Conservation (phyloP, 768 basidiomycete genomes). For the Gloeopeniophorella convolvens region DNA sequence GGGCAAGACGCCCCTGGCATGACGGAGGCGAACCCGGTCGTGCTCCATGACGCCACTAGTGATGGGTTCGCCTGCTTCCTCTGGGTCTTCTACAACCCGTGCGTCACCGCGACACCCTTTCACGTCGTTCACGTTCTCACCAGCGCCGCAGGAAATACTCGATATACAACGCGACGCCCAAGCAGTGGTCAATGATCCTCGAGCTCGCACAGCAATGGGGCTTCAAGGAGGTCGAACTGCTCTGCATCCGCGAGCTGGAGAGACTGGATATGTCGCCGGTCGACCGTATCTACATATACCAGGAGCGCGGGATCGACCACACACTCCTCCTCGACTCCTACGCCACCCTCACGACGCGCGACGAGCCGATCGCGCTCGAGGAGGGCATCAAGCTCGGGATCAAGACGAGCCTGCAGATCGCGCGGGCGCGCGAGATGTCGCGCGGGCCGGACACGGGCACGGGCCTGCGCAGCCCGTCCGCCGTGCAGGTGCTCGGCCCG, state of each 20-base stretch:
- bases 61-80: constrained; percentile 26
- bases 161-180: constrained; percentile 41
- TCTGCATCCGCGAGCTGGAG: constrained; percentile 40
- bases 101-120: constrained; percentile 10
- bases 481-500: not conserved
- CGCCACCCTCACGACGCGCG: constrained; percentile 31
- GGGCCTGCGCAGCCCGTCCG: constrained; percentile 1
- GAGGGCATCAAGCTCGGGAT: constrained; percentile 40
- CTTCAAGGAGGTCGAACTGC: constrained; percentile 44
- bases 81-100: constrained; percentile 32
- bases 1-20: constrained; percentile 25
- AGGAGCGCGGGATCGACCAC: constrained; percentile 29
- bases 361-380: constrained; percentile 30
- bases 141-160: constrained; percentile 42
- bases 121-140: constrained; percentile 24
- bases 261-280: constrained; percentile 31
- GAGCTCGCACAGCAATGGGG: constrained; percentile 47
- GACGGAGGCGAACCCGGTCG: constrained; percentile 26
- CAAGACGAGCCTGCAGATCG: constrained; percentile 33
- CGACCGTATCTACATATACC: constrained; percentile 35
- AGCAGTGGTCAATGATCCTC: constrained; percentile 51
- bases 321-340: constrained; percentile 34
- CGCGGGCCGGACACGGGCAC: constrained; percentile 9
- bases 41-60: constrained; percentile 22
- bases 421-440: constrained; percentile 32